Conservation (phyloP, 1,284 basidiomycete genomes). For the Heterobasidion annosum region DNA sequence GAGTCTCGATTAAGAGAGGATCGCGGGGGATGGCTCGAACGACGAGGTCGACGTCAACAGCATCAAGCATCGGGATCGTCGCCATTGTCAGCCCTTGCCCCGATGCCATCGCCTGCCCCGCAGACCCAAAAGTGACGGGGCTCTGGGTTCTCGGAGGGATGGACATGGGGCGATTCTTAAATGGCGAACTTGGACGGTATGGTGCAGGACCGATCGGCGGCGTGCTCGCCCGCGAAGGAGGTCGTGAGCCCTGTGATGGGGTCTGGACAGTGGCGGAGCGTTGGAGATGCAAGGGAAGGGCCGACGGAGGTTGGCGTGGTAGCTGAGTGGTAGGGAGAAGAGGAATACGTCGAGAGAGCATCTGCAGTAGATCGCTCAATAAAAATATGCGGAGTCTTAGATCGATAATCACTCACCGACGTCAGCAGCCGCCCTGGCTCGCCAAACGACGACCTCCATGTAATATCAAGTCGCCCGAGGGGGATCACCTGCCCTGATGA, state of each 20-base stretch:
- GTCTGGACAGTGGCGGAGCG: constrained; percentile 30
- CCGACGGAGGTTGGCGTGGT: constrained; percentile 46
- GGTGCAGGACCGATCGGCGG: constrained; percentile 23
- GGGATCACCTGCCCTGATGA: constrained; percentile 64
- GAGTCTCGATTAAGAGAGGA: constrained; percentile 37
- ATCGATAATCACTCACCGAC: constrained; percentile 32
- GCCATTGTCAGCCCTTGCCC: constrained; percentile 13
- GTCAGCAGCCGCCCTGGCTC: constrained; percentile 79
- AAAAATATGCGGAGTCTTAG: not conserved
- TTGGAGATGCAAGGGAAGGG: constrained; percentile 65
- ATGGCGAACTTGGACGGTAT: constrained; percentile 48
- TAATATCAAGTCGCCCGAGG: constrained; percentile 74
- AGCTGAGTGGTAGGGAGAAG: constrained; percentile 27
- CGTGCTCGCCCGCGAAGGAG: constrained; percentile 41
- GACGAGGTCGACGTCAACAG: constrained; percentile 52
- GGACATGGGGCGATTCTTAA: constrained; percentile 28
- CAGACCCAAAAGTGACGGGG: constrained; percentile 22
- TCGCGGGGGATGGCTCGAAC: constrained; percentile 40
- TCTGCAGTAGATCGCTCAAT: constrained; percentile 23
- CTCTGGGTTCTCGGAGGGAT: constrained; percentile 36
- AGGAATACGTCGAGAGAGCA: constrained; percentile 66
- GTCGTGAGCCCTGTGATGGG: constrained; percentile 21
- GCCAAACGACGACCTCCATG: constrained; percentile 74
- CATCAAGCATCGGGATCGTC: constrained; percentile 24
- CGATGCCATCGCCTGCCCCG: constrained; percentile 8